These are phyloP conservation scores for Apophysomyces sp. DNA, from an alignment of 371 early-diverging fungal species.

Conservation along the genomic window DNA sequence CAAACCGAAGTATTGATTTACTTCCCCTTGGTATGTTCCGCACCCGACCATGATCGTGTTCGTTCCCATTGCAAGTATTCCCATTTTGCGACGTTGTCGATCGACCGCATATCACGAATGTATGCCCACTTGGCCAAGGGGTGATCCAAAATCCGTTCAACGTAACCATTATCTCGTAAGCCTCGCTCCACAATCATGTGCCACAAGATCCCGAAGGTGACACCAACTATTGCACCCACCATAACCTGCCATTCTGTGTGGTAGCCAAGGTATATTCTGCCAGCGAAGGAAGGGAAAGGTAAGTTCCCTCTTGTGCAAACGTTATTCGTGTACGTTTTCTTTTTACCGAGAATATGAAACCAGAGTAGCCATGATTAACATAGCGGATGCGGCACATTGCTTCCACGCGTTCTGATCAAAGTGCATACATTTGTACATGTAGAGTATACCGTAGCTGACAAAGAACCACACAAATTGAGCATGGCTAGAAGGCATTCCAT, in stretches of 20 bases:
- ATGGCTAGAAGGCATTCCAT: conserved; percentile 95
- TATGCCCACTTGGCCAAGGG: conserved; percentile 46
- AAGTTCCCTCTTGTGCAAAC: background rate
- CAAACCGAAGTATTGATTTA: no score
- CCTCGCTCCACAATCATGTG: conserved; percentile 39
- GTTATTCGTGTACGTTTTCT: background rate
- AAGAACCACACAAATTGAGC: conserved; percentile 92
- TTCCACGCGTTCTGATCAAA: conserved; percentile 44
- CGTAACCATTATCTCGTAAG: conserved; percentile 34
- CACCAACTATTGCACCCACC: conserved; percentile 67
- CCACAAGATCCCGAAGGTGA: conserved; percentile 63
- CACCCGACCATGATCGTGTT: background rate
- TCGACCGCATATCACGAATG: conserved; percentile 57
- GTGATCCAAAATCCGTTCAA: conserved; percentile 42
- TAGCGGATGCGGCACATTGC: conserved; percentile 26
- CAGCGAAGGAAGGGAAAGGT: background rate
- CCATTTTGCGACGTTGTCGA: conserved; percentile 54
- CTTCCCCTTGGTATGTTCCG: background rate
- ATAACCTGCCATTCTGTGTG: conserved; percentile 79
- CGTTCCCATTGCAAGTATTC: conserved; percentile 60
- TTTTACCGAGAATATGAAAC: conserved; percentile 63
- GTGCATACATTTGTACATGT: conserved; percentile 50
- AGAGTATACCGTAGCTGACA: conserved; percentile 61
- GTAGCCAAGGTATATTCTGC: conserved; percentile 80
- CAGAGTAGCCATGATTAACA: conserved; percentile 32